phyloP scores from a whole-genome alignment of 2,329 filamentous ascomycete species.

The Phialemonium atrogriseum region DNA sequence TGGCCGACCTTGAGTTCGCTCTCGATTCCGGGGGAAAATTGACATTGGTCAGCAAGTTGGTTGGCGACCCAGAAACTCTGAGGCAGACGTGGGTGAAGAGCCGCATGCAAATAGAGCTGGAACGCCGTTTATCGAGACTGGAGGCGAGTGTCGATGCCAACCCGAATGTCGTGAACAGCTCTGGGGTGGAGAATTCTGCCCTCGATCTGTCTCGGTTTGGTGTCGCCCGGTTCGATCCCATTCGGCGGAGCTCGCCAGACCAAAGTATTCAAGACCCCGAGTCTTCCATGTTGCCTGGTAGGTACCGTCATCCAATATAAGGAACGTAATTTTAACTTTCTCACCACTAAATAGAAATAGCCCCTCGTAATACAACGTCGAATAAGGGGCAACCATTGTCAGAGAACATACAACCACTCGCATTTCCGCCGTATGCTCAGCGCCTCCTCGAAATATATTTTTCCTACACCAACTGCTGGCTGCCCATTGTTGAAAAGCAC shows the following conservation, averaged over 20 bases:
- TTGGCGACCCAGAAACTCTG: background rate
- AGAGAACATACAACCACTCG: too few relatives aligned
- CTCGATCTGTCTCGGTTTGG: background rate
- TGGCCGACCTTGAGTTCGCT: background rate
- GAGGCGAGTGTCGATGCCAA: background rate
- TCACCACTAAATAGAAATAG: too few relatives aligned
- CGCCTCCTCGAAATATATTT: background rate
- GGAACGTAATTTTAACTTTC: too few relatives aligned
- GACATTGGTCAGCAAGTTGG: background rate
- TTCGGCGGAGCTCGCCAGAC: too few relatives aligned
- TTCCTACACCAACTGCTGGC: conserved; percentile 1
- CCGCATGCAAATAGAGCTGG: background rate
- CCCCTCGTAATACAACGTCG: too few relatives aligned
- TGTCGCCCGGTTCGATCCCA: background rate
- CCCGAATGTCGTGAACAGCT: background rate
- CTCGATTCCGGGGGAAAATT: background rate
- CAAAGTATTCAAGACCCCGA: too few relatives aligned
- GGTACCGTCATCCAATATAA: too few relatives aligned
- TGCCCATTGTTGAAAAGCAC: conserved; percentile 1
- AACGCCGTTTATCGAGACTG: background rate
- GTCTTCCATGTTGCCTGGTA: too few relatives aligned
- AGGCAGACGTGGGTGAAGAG: background rate
- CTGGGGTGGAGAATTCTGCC: background rate
- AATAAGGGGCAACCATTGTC: too few relatives aligned
- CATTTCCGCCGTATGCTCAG: conserved; percentile 1